Percentiles rank a stretch among this genome's conserved stretches.
phyloP scores from a whole-genome alignment of 2,329 filamentous ascomycete species.

The Calonectria crousiana region DNA sequence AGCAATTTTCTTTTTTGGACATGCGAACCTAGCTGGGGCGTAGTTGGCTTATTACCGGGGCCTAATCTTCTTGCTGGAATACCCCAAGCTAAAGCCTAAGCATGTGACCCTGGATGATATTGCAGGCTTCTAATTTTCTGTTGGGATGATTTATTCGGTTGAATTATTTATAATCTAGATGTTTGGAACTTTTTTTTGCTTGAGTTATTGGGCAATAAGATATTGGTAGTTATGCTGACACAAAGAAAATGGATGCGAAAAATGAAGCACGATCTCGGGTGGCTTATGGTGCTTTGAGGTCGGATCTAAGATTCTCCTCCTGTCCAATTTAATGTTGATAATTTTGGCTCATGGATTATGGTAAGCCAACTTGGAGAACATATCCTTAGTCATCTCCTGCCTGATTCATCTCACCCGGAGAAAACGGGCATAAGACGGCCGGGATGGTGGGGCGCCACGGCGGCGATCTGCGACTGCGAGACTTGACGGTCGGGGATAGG shows the following conservation, averaged over 20 bases:
- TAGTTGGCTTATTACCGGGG: too few relatives aligned
- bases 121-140: not conserved
- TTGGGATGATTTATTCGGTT: not conserved
- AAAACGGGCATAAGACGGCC: constrained; percentile 21
- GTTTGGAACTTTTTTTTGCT: too few relatives aligned
- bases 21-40: too few relatives aligned
- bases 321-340: too few relatives aligned
- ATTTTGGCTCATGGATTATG: not conserved
- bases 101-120: not conserved
- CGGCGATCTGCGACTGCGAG: not conserved
- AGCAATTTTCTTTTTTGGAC: too few relatives aligned
- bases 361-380: not conserved
- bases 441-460: constrained; percentile 11
- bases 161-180: too few relatives aligned
- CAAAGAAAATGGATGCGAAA: too few relatives aligned
- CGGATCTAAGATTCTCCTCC: too few relatives aligned
- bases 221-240: too few relatives aligned
- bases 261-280: too few relatives aligned
- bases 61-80: not conserved
- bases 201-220: too few relatives aligned
- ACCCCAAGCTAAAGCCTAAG: not conserved
- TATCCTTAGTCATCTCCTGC: constrained; percentile 15
- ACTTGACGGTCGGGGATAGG: not conserved
- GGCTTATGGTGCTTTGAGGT: too few relatives aligned
- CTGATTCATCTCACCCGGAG: constrained; percentile 6